phyloP scores from a whole-genome alignment of 2,329 filamentous ascomycete genomes.

The Ambrosiella cleistominuta region DNA sequence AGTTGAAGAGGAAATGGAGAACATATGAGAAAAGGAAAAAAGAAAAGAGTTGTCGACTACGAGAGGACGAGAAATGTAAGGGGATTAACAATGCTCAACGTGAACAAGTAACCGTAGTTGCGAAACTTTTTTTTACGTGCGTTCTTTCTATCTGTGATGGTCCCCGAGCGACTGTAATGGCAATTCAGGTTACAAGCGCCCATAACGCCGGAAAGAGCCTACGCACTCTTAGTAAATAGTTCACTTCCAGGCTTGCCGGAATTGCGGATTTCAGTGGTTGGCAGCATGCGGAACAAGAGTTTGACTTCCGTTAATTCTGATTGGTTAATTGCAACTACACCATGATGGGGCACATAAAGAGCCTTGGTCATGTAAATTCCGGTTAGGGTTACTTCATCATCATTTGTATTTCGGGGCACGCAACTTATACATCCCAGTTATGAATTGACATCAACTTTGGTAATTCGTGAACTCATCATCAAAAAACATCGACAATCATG shows the following conservation, averaged over 20 bases:
- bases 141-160: not conserved
- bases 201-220: not conserved
- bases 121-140: not conserved
- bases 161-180: not conserved
- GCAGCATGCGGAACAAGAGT: not conserved
- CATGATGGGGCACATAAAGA: not conserved
- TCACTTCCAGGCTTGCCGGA: not conserved
- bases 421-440: not conserved
- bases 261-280: not conserved
- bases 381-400: not conserved
- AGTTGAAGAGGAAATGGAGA: not conserved
- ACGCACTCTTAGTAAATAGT: not conserved
- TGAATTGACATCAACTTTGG: not conserved
- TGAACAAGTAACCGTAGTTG: not conserved
- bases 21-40: not conserved
- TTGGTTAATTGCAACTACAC: not conserved
- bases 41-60: not conserved
- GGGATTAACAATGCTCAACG: no score
- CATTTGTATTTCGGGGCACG: not conserved
- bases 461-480: not conserved
- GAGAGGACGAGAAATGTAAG: not conserved
- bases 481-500: slow-evolving; percentile 30
- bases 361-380: not conserved
- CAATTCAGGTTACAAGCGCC: not conserved
- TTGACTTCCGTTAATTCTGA: not conserved